Evolutionary conservation across 106 monocot species (phyloP).

Genomic region (Dactylorhiza incarnata): DNA sequence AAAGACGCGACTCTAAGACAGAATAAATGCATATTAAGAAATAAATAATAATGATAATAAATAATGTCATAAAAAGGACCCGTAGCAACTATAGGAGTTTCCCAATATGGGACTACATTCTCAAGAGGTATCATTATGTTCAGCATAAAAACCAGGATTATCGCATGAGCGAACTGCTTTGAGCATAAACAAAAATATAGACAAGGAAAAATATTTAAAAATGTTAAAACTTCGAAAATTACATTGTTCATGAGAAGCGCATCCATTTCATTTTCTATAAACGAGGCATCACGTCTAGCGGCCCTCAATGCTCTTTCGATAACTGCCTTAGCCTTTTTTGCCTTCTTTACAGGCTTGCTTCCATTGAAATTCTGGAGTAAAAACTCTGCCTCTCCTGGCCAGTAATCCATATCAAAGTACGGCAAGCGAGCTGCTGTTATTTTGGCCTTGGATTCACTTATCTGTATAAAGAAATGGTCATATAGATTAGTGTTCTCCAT

Average conservation of each 20-base stretch:
- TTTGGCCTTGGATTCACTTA: constrained; percentile 52
- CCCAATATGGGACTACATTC: too few relatives aligned
- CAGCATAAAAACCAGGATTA: not conserved
- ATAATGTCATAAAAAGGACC: too few relatives aligned
- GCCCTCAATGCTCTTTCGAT: constrained; percentile 58
- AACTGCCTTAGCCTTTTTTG: constrained; percentile 35
- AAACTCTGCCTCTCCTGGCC: constrained; percentile 80
- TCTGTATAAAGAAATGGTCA: constrained; percentile 58
- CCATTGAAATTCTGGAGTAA: constrained; percentile 45
- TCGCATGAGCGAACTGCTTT: not conserved
- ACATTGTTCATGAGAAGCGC: constrained; percentile 63
- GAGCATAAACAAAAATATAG: not conserved
- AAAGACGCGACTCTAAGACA: too few relatives aligned
- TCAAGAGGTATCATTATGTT: too few relatives aligned
- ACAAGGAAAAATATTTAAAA: not conserved
- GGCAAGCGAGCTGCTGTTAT: constrained; percentile 76
- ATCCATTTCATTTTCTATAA: constrained; percentile 53
- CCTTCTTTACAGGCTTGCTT: constrained; percentile 42
- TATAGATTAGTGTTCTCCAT: constrained; percentile 67
- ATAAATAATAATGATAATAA: too few relatives aligned
- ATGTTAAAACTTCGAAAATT: not conserved
- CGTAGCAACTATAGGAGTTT: too few relatives aligned
- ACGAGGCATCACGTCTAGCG: constrained; percentile 38
- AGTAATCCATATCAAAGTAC: constrained; percentile 88
- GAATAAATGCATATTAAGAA: too few relatives aligned